Evolutionary conservation across 371 early-diverging fungal species (phyloP).

Genomic region (Rozella allomycis): DNA sequence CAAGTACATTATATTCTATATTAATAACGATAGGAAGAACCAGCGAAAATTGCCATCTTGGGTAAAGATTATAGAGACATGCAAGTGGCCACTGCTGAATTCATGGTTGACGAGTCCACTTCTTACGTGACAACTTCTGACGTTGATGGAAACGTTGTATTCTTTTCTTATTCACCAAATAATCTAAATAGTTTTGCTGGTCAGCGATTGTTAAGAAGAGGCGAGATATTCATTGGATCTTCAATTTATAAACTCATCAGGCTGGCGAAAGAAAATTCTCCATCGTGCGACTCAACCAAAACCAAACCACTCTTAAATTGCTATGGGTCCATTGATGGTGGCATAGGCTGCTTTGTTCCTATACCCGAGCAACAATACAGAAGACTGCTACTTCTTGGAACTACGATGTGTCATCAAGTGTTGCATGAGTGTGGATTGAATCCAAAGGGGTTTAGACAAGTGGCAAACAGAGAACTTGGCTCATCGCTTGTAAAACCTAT

Average conservation of each 20-base stretch:
- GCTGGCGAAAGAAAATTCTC: slow-evolving; percentile 2
- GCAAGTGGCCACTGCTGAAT: slow-evolving; percentile 44
- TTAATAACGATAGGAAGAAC: slow-evolving; percentile 48
- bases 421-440: slow-evolving; percentile 75
- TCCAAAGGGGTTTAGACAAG: slow-evolving; percentile 69
- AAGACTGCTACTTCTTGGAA: slow-evolving; percentile 46
- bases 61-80: slow-evolving; percentile 68
- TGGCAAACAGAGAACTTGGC: no score
- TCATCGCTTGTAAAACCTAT: no score
- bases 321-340: slow-evolving; percentile 41
- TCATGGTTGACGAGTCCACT: slow-evolving; percentile 46
- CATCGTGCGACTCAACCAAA: background rate
- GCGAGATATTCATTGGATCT: slow-evolving; percentile 64
- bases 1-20: slow-evolving; percentile 30
- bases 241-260: slow-evolving; percentile 40
- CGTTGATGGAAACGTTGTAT: slow-evolving; percentile 49
- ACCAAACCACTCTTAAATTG: slow-evolving; percentile 10
- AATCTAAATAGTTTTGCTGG: slow-evolving; percentile 25
- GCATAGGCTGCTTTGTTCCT: slow-evolving; percentile 45
- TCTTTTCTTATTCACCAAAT: slow-evolving; percentile 58
- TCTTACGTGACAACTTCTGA: slow-evolving; percentile 61
- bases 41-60: slow-evolving; percentile 61
- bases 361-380: slow-evolving; percentile 74
- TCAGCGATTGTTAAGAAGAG: slow-evolving; percentile 63
- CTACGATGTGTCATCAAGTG: slow-evolving; percentile 49